Base-by-base conservation (phyloP, 805 yeast species). In the Candida tibetensis region DNA sequence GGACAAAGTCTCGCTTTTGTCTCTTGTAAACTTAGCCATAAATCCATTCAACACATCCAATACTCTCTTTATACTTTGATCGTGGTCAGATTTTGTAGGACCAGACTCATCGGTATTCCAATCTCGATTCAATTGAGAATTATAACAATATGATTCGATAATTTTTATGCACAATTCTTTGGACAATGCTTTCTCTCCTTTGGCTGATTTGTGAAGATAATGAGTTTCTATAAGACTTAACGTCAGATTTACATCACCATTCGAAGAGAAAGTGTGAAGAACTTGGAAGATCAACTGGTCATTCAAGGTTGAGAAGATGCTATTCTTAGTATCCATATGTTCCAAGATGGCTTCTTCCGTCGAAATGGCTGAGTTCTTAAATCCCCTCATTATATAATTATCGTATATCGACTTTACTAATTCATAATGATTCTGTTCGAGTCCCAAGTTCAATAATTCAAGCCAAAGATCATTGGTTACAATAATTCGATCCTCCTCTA, bases 221-320 rank as follows among this genome's bases (percentile, higher is more conserved):
- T 64, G 69, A 32, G 65, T 46, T 39, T 69, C 71, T 9, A 69
- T 58, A 10, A 68, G 47, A 4, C 52, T 39, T 7, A 65, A 39
- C 1, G 69, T 57, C 57, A 56, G 60, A 12, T 52, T 34, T 4
- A 66, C 63, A 43, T 69, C 74, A 4, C 74, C 74, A 35, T 60
- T 51, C 3, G 51, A 41, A 2, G 69, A 48, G 8, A 69, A 51
- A 0, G 57, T 48, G 23, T 59, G 64, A 18, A 69, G 49, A 4
- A 64, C 55, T 34, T 50, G 55, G 22, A 44, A 40, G 4, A 64
- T 43, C 23, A 57, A 45, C 2, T 42, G 33, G 13, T 58, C 62
- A 8, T 48, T 53, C 4, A 64, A 32, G 1, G 60, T 43, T 17
- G 40, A 38, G 22, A 53, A 46, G 13, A 49, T 30, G 5, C 26